phyloP scores from a whole-genome alignment of 768 basidiomycete genomes.

The Pisolithus marmoratus region DNA sequence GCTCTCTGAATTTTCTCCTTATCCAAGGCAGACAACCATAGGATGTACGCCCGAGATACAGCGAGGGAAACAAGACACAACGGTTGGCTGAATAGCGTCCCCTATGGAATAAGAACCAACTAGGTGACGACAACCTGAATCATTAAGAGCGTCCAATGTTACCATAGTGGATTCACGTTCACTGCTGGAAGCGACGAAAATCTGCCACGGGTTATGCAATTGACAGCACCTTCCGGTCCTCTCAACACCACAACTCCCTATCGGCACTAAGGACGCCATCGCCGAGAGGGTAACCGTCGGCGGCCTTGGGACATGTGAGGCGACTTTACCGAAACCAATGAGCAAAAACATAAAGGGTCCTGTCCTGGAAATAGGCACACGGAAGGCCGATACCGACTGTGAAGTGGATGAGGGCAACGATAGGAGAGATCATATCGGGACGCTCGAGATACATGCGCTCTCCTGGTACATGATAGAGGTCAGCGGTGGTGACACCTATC shows the following conservation, averaged over 20 bases:
- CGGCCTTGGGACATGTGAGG: conserved; percentile 14
- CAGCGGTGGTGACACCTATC: conserved; percentile 12
- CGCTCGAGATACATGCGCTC: conserved; percentile 3
- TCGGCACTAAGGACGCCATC: conserved; percentile 17
- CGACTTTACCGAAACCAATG: conserved; percentile 19
- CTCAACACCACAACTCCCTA: conserved; percentile 18
- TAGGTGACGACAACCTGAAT: conserved; percentile 26
- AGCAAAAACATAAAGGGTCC: conserved; percentile 25
- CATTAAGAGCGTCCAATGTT: conserved; percentile 17
- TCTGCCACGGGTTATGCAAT: conserved; percentile 20
- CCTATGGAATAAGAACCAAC: conserved; percentile 28
- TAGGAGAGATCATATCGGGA: neutral
- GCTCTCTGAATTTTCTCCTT: conserved; percentile 17
- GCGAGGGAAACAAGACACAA: conserved; percentile 25
- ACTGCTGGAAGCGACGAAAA: conserved; percentile 17
- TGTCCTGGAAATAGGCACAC: conserved; percentile 21
- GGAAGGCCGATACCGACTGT: conserved; percentile 14
- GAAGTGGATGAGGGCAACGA: conserved; percentile 18
- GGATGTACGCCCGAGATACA: conserved; percentile 28
- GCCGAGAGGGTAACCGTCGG: conserved; percentile 15
- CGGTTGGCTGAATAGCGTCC: conserved; percentile 27
- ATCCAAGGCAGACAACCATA: conserved; percentile 28
- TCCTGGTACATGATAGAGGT: conserved; percentile 2
- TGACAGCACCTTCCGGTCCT: conserved; percentile 20
- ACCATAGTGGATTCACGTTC: conserved; percentile 2